These are phyloP conservation scores for Artemisia annua DNA, from an alignment of 129 eudicot species.

Conservation along the genomic window DNA sequence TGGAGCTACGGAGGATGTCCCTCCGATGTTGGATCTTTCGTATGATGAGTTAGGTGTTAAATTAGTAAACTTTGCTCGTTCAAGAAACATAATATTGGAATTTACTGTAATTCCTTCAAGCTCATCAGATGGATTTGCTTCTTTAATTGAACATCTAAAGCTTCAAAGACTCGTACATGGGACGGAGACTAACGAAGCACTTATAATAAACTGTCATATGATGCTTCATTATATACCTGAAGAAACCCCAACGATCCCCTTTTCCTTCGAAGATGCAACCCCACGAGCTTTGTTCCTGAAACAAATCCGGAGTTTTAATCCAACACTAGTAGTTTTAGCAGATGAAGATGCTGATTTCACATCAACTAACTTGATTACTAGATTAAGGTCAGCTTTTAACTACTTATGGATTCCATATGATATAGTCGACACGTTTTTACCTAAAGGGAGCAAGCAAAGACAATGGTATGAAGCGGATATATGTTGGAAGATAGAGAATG, in stretches of 20 bases:
- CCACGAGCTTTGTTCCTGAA: constrained; percentile 62
- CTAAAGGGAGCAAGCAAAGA: constrained; percentile 72
- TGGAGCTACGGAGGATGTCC: constrained; percentile 58
- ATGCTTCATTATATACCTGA: constrained; percentile 85
- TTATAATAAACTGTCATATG: constrained; percentile 89
- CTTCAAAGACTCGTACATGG: constrained; percentile 42
- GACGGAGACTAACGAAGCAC: constrained; percentile 43
- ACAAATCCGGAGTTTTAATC: constrained; percentile 60
- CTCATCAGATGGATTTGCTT: constrained; percentile 59
- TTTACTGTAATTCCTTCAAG: constrained; percentile 64
- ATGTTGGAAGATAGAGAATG: constrained; percentile 90
- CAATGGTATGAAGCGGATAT: constrained; percentile 93
- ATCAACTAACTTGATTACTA: constrained; percentile 48
- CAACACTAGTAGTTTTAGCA: constrained; percentile 59
- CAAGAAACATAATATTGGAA: constrained; percentile 65
- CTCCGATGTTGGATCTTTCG: constrained; percentile 75
- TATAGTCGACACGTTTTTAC: constrained; percentile 79
- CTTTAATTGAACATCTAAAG: constrained; percentile 59
- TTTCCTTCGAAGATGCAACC: constrained; percentile 28
- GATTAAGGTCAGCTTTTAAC: constrained; percentile 81
- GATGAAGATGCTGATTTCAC: constrained; percentile 97
- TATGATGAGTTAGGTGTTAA: constrained; percentile 76
- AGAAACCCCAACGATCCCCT: constrained; percentile 46
- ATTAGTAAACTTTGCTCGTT: constrained; percentile 71
- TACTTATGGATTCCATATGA: constrained; percentile 93